A percentile compares a stretch with the other conserved stretches of the same genome.
Evolutionary conservation across 352 stramenopile species (phyloP).

Genomic region (Nothophytophthora sp.): DNA sequence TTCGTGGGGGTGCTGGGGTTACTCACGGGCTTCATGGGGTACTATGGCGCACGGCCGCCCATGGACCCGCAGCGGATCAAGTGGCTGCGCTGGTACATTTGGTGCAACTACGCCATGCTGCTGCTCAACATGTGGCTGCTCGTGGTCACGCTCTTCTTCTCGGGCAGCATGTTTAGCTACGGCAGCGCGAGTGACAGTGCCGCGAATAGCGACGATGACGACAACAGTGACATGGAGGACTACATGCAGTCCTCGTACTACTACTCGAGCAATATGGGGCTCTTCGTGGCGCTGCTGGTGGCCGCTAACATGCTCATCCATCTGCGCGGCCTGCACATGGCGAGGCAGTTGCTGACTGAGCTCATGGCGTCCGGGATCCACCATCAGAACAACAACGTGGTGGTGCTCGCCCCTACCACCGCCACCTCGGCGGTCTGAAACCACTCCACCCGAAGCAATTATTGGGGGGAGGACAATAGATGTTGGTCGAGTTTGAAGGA

Average conservation of each 20-base stretch:
- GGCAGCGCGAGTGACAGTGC: constrained; percentile 7
- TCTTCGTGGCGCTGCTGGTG: constrained; percentile 58
- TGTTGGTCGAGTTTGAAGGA: constrained; percentile 2
- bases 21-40: constrained; percentile 65
- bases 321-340: constrained; percentile 46
- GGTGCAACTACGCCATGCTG: constrained; percentile 74
- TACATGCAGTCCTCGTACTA: constrained; percentile 29
- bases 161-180: constrained; percentile 17
- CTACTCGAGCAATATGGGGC: constrained; percentile 34
- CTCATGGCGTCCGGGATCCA: constrained; percentile 28
- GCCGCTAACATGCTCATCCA: constrained; percentile 61
- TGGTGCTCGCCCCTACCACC: constrained; percentile 19
- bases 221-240: constrained; percentile 23
- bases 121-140: constrained; percentile 69
- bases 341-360: constrained; percentile 28
- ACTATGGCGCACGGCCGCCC: constrained; percentile 57
- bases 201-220: background rate
- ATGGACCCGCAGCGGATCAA: constrained; percentile 63
- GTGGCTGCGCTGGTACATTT: constrained; percentile 70
- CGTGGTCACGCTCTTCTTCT: constrained; percentile 47
- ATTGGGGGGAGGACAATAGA: too few relatives aligned
- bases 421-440: constrained; percentile 22
- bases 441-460: too few relatives aligned
- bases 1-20: constrained; percentile 58
- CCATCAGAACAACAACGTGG: constrained; percentile 9